Percentiles rank a stretch among this genome's conserved stretches.
phyloP scores from a whole-genome alignment of 768 basidiomycete species.

The Lentinula edodes region DNA sequence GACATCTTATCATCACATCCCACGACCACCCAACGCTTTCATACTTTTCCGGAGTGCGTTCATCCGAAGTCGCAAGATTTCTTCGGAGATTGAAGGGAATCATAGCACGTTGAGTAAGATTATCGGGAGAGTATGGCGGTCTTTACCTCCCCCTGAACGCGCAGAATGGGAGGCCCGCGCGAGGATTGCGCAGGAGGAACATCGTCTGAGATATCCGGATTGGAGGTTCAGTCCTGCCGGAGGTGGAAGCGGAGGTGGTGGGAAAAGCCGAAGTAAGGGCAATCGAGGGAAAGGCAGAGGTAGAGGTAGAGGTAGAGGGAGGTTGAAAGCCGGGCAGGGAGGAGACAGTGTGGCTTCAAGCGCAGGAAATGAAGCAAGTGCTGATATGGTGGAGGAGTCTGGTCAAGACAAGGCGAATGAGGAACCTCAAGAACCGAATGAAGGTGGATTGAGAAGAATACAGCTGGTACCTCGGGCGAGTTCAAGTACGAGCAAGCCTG shows the following conservation, averaged over 20 bases:
- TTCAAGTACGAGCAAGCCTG: not conserved
- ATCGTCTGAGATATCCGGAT: slow-evolving; percentile 69
- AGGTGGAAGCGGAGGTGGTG: not conserved
- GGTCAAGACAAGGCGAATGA: no score
- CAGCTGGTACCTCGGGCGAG: not conserved
- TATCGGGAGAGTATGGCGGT: slow-evolving; percentile 55
- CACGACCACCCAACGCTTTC: slow-evolving; percentile 52
- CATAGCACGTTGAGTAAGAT: slow-evolving; percentile 19
- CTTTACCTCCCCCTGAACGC: slow-evolving; percentile 59
- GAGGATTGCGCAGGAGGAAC: slow-evolving; percentile 64
- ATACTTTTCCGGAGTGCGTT: slow-evolving; percentile 52
- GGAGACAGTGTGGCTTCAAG: not conserved
- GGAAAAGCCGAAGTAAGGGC: not conserved
- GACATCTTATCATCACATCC: slow-evolving; percentile 32
- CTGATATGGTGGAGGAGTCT: no score
- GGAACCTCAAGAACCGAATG: no score
- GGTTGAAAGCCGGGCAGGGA: not conserved
- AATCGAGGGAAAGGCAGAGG: not conserved
- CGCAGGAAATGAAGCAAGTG: not conserved
- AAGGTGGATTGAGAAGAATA: no score
- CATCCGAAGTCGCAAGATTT: slow-evolving; percentile 29
- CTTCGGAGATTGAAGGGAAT: slow-evolving; percentile 3
- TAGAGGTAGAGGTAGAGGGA: slow-evolving; percentile 1
- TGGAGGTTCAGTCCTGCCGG: slow-evolving; percentile 72
- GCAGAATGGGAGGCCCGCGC: slow-evolving; percentile 77